Base-by-base conservation (phyloP, 345 rosid genomes). In the Linum usitatissimum region DNA sequence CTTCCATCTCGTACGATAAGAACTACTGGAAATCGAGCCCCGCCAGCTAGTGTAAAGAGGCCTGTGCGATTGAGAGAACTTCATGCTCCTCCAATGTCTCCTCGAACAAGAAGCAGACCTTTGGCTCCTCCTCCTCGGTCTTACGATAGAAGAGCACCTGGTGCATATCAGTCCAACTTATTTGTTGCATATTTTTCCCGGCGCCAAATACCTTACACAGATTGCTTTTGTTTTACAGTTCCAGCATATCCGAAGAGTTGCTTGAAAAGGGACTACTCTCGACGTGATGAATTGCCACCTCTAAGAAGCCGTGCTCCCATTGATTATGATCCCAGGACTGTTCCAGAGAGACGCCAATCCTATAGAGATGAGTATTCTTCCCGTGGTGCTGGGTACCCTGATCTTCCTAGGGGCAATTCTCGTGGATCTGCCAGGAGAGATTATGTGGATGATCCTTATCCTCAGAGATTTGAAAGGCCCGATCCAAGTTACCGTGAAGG, bases 81-180 rank as follows among this genome's bases (percentile, higher is more conserved):
- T 64, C 88, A 82, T 36, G 94, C 59, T 19, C 59, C 91, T 67
- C 71, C 79, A 59, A 75, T 82, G 77, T 75, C 97, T 39, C 64
- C 75, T 63, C 88, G 94, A 65, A 65, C 84, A 62, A 93, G 97
- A 78, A 64, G 72, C 62, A 79, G 96, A 74, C 83, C 87, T 15
- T 68, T 88, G 69, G 82, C 87, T 34, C 88, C 83, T 28, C 90
- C 86, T 67, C 55, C 86, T 49, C 81, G 97, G 76, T 82, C 91
- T 48, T 93, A 87, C 75, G 88, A 87, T 57, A 81, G 97, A 72
- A 87, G 96, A 70, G 83, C 86, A 30, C 86, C 95, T 57, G 87
- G 99, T 93, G 82, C 61, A 66, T 57, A 59, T 65, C 61, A 53
- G 39, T 55, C 60, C 19, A 39, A 2, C 18, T n/a, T 30, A 38